Evolutionary conservation across 768 basidiomycete species (phyloP).

Genomic region (Mycena vitilis): DNA sequence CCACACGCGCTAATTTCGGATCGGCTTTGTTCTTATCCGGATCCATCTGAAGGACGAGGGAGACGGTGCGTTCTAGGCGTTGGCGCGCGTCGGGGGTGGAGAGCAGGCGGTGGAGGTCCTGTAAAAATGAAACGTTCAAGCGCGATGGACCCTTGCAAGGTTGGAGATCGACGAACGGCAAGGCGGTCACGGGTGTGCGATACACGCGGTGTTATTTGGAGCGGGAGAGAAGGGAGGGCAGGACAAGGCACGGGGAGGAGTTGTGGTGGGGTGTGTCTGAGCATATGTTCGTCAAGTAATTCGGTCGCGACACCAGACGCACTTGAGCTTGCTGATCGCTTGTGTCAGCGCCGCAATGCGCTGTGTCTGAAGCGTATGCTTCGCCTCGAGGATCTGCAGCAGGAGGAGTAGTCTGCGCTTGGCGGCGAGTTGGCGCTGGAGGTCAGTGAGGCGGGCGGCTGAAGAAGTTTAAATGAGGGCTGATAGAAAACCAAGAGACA

Average conservation of each 20-base stretch:
- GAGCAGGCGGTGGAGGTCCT: constrained; percentile 7
- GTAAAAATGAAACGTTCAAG: not conserved
- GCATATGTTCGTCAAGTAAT: not conserved
- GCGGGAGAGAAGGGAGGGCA: not conserved
- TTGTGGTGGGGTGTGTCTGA: constrained; percentile 1
- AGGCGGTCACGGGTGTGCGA: constrained; percentile 2
- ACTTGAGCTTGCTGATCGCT: constrained; percentile 2
- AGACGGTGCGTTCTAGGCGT: not conserved
- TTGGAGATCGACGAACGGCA: not conserved
- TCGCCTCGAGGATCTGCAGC: constrained; percentile 21
- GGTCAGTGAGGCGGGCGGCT: not conserved
- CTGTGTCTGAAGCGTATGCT: constrained; percentile 13
- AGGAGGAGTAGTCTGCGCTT: constrained; percentile 18
- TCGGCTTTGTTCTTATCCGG: not conserved
- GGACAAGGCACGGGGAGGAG: not conserved
- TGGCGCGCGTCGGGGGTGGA: not conserved
- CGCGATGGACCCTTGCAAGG: not conserved
- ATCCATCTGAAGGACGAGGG: not conserved
- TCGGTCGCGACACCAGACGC: not conserved
- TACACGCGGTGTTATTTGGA: not conserved
- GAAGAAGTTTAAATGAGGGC: not conserved
- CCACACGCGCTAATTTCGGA: not conserved
- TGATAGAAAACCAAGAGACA: not conserved
- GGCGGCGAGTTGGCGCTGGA: constrained; percentile 9
- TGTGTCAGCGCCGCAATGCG: constrained; percentile 20